These are phyloP conservation scores for Petunia hybrid DNA, from an alignment of 305 asterid species.

Conservation along the genomic window DNA sequence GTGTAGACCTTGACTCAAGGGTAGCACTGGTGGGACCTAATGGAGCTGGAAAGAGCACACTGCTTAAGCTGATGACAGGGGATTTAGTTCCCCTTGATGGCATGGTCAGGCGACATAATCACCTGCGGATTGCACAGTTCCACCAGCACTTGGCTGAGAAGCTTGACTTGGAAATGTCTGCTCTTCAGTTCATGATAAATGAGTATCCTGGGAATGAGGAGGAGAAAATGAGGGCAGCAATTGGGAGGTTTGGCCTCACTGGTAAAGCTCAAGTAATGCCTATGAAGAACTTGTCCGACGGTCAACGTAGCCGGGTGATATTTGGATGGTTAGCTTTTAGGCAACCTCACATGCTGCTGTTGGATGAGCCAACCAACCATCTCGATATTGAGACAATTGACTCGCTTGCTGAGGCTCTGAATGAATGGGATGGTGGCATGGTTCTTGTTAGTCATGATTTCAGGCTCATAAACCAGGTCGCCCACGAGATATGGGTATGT, in stretches of 20 bases:
- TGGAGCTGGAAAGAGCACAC: slow-evolving; percentile 98
- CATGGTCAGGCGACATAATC: slow-evolving; percentile 98
- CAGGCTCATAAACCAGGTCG: slow-evolving; percentile 98
- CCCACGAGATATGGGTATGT: slow-evolving; percentile 97
- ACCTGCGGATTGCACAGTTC: slow-evolving; percentile 87
- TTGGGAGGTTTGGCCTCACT: slow-evolving; percentile 87
- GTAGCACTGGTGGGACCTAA: slow-evolving; percentile 98
- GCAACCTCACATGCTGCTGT: slow-evolving; percentile 85
- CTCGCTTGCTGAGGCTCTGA: slow-evolving; percentile 94
- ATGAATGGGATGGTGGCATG: slow-evolving; percentile 98
- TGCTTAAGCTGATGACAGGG: slow-evolving; percentile 97
- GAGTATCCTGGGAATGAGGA: slow-evolving; percentile 98
- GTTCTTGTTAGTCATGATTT: slow-evolving; percentile 99
- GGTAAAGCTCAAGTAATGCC: slow-evolving; percentile 99
- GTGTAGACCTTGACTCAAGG: slow-evolving; percentile 96
- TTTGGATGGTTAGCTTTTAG: slow-evolving; percentile 98
- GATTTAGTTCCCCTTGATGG: slow-evolving; percentile 89
- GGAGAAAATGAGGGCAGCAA: slow-evolving; percentile 92
- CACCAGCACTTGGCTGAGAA: slow-evolving; percentile 97
- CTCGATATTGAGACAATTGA: slow-evolving; percentile 97
- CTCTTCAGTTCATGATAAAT: slow-evolving; percentile 74
- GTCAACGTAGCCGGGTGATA: slow-evolving; percentile 88
- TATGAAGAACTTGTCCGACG: slow-evolving; percentile 90
- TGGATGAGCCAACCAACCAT: slow-evolving; percentile 99
- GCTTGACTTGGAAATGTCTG: slow-evolving; percentile 85